Percentiles rank a stretch among this genome's conserved stretches.
Evolutionary conservation across 2,329 filamentous ascomycete species (phyloP).

Genomic region (Pseudogymnoascus sp.): DNA sequence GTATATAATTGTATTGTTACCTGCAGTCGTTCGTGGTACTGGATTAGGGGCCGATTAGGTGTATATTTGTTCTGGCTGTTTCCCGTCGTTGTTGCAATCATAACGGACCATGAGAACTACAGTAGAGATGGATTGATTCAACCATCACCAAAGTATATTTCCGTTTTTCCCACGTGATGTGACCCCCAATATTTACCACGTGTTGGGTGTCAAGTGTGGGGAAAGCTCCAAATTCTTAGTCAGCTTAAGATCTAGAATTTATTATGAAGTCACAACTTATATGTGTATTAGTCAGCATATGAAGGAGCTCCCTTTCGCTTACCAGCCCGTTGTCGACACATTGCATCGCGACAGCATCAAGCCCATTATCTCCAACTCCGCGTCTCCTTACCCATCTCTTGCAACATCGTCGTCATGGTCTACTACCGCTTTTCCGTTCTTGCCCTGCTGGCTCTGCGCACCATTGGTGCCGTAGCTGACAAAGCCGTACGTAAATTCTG

Average conservation of each 20-base stretch:
- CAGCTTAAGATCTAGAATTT: neutral
- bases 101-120: no score
- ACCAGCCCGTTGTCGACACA: neutral
- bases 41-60: no score
- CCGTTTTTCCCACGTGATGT: neutral
- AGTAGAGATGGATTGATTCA: no score
- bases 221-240: neutral
- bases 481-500: slow-evolving; percentile 43
- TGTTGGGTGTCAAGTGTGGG: neutral
- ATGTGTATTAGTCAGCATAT: neutral
- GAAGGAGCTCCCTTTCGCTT: neutral
- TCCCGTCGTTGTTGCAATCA: no score
- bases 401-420: slow-evolving; percentile 46
- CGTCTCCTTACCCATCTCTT: neutral
- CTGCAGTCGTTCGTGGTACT: no score
- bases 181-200: neutral
- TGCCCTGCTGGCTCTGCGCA: slow-evolving; percentile 61
- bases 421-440: slow-evolving; percentile 64
- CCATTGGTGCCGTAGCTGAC: slow-evolving; percentile 56
- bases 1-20: no score
- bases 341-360: neutral
- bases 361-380: neutral
- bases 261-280: neutral
- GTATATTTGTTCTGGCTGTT: no score
- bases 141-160: no score